phyloP scores from a whole-genome alignment of 768 basidiomycete species.

The Mycena vitilis region DNA sequence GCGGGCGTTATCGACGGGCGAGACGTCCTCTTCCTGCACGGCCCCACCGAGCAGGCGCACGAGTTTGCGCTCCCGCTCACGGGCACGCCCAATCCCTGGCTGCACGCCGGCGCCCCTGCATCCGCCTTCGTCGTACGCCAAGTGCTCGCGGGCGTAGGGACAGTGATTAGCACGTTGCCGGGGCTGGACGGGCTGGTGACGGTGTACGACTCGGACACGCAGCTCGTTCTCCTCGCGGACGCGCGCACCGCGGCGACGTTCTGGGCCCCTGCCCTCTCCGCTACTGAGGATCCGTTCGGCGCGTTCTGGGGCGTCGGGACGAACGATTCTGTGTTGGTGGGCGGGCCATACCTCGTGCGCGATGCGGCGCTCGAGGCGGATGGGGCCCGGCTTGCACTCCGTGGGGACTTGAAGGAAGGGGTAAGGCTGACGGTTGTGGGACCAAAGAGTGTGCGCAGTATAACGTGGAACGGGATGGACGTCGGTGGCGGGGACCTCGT shows the following conservation, averaged over 20 bases:
- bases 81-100: conserved; percentile 58
- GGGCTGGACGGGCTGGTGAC: conserved; percentile 72
- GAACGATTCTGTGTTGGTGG: conserved; percentile 74
- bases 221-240: conserved; percentile 78
- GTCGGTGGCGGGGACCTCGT: conserved; percentile 49
- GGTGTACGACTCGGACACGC: conserved; percentile 73
- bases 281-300: conserved; percentile 49
- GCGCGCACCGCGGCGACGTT: conserved; percentile 75
- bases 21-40: conserved; percentile 74
- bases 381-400: conserved; percentile 65
- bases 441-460: conserved; percentile 58
- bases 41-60: conserved; percentile 64
- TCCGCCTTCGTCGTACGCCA: conserved; percentile 28
- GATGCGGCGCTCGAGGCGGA: conserved; percentile 55
- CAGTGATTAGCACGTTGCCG: conserved; percentile 64
- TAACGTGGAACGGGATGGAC: conserved; percentile 81
- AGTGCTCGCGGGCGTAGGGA: conserved; percentile 39
- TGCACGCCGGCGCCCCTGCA: conserved; percentile 31
- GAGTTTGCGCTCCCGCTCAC: conserved; percentile 61
- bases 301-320: conserved; percentile 82
- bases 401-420: conserved; percentile 74
- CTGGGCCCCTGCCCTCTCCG: conserved; percentile 77
- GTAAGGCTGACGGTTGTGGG: conserved; percentile 75
- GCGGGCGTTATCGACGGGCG: conserved; percentile 69
- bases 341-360: conserved; percentile 75